Base-by-base conservation (phyloP, 352 stramenopile species). In the Plasmopara viticola region DNA sequence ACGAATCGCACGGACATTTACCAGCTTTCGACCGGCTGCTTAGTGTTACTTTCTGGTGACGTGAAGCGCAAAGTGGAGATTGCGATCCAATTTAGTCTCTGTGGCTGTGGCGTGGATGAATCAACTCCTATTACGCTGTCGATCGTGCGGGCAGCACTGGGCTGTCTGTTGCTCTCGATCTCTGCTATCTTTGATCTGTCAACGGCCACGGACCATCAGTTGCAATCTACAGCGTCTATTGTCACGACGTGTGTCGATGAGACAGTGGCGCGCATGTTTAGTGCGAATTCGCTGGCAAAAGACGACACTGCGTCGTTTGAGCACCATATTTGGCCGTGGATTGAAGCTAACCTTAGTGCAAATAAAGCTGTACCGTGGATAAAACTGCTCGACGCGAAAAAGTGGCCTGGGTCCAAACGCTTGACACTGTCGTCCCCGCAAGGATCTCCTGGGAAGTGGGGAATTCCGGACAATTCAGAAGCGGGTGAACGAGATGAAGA, bases 181-280 rank as follows among this genome's bases (percentile, higher is more conserved):
- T 74, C 77, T 0, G 77, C 70, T 0, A 51, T 90, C 8, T 91
- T 91, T 55, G 81, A 87, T 29, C 57, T 84, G 12, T 59, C 78
- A 13, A 73, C 72, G 0, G 71, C 78, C 2, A 84, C 56, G 0
- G 58, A 66, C 0, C 70, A 85, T 14, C 62, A 85, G 12, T 45
- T 87, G 46, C 64, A 85, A 34, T 74, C 72, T 9, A 84, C 70
- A 0, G 72, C 73, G 6, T 70, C 56, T 1, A 88, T 88, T 50
- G 43, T 90, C 5, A 71, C 58, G 10, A 74, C 68, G n/a, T 87
- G 72, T 31, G 72, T 73, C 15, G 56, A 71, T 29, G 69, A 85
- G 59, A 82, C 68, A 1, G 68, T 70, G 3, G 66, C 71, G 25
- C 64, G 70, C 1, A 59, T 87, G 49, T 87, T 78, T 44, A 54